A percentile compares a stretch with the other conserved stretches of the same genome.
These are phyloP conservation scores for Periconia macrospinosa DNA, from an alignment of 2,329 filamentous ascomycete species.

Conservation along the genomic window DNA sequence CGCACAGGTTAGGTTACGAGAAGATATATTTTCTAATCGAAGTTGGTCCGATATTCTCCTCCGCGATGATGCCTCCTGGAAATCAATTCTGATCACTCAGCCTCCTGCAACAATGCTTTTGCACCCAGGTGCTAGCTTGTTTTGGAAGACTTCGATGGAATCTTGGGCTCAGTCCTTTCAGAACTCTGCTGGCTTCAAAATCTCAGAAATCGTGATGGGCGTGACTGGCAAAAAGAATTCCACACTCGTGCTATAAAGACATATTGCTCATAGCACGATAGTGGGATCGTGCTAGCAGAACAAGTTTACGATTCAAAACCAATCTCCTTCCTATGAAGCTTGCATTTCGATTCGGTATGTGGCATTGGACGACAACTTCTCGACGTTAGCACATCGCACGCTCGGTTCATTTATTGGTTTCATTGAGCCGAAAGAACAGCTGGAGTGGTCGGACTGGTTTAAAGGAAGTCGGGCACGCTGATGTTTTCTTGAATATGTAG, in stretches of 20 bases:
- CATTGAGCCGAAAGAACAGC: too few species aligned
- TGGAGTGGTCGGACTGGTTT: too few species aligned
- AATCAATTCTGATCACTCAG: constrained; percentile 13
- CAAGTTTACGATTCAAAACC: too few species aligned
- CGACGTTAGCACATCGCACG: too few species aligned
- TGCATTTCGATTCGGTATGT: too few species aligned
- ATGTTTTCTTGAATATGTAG: too few species aligned
- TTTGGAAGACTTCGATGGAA: constrained; percentile 12
- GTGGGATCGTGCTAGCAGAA: background rate
- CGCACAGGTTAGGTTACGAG: constrained; percentile 8
- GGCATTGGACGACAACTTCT: too few species aligned
- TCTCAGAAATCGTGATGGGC: constrained; percentile 1
- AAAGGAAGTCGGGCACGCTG: too few species aligned
- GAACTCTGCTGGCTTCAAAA: constrained; percentile 8
- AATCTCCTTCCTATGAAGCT: too few species aligned
- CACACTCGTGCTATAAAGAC: background rate
- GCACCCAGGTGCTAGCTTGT: constrained; percentile 12
- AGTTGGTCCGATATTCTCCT: constrained; percentile 5
- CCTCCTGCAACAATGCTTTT: constrained; percentile 13
- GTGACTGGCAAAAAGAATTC: background rate
- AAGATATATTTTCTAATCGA: constrained; percentile 1
- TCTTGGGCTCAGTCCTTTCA: constrained; percentile 7
- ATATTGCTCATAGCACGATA: background rate
- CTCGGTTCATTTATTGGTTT: too few species aligned
- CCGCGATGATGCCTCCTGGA: constrained; percentile 10